A percentile compares a stretch with the other conserved stretches of the same genome.
Evolutionary conservation across 2,329 filamentous ascomycete species (phyloP).

Genomic region (Colletotrichum sp.): DNA sequence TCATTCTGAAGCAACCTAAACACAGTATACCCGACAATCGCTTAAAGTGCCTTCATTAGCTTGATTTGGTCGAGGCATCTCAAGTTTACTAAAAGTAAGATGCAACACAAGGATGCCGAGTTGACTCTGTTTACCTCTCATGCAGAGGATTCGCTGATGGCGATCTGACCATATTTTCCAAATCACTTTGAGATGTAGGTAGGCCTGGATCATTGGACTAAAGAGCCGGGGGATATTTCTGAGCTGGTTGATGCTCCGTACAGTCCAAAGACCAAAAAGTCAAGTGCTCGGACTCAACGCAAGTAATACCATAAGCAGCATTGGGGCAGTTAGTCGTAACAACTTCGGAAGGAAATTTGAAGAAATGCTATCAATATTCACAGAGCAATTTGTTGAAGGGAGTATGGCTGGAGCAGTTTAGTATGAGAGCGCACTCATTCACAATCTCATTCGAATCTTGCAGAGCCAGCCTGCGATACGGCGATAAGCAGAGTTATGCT

Average conservation of each 20-base stretch:
- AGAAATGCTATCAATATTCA: fast-evolving
- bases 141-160: background rate
- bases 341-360: background rate
- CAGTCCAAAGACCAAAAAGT: background rate
- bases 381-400: background rate
- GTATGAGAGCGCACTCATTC: background rate
- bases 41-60: background rate
- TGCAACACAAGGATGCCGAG: background rate
- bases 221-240: background rate
- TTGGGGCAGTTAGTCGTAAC: background rate
- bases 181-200: background rate
- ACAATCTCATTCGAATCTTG: background rate
- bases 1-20: background rate
- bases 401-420: background rate
- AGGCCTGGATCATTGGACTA: background rate
- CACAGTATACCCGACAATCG: background rate
- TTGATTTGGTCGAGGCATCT: background rate
- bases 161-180: background rate
- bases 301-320: background rate
- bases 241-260: background rate
- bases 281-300: background rate
- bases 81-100: background rate
- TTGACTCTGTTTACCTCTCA: background rate
- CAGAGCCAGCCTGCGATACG: background rate
- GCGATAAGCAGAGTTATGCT: background rate